Base-by-base conservation (phyloP, 352 stramenopile species). In the Lagenidium sp. region DNA sequence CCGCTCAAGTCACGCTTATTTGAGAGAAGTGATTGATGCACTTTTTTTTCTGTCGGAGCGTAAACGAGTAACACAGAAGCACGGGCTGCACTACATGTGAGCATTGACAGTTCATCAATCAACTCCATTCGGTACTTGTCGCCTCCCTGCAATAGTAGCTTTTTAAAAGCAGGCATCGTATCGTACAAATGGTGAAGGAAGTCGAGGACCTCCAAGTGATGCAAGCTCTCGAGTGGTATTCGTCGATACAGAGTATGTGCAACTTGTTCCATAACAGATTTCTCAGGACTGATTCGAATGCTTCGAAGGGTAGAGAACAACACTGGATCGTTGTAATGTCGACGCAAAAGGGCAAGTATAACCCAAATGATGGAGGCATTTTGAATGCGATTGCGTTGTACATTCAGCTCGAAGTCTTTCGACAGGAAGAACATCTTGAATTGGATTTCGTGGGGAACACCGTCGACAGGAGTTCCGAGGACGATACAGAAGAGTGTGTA, bases 331-430 rank as follows among this genome's bases (percentile, higher is more conserved):
- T 71, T 66, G 37, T 78, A 88, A 25, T 79, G 57, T 1, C 73
- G 73, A 1, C 76, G 68, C 35, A 85, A 42, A 12, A 78, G 40
- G 13, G 57, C 48, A 20, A 88, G 48, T 19, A 88, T 69, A 12
- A 85, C 73, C 19, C 41, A 59, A 25, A 73, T 30, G 16, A 85
- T 71, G 41, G 48, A 69, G 15, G 48, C 45, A 38, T 85, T 88
- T 18, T 66, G 39, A 5, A 88, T 40, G 15, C 51, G 63, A 47
- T 85, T 68, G 25, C 55, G 53, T 16, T 70, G 55, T 12, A 88
- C 64, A 36, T 88, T 85, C 8, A 78, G 41, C 47, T 69, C 65
- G 46, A 88, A 88, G 38, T 88, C 76, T 25, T 85, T 83, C 22
- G 43, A 55, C 23, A 88, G 47, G 19, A 68, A 77, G 26, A 76